A percentile compares a stretch with the other conserved stretches of the same genome.
Evolutionary conservation across 177 flowering plant species (phyloP).

Genomic region (Vitis hybrid): DNA sequence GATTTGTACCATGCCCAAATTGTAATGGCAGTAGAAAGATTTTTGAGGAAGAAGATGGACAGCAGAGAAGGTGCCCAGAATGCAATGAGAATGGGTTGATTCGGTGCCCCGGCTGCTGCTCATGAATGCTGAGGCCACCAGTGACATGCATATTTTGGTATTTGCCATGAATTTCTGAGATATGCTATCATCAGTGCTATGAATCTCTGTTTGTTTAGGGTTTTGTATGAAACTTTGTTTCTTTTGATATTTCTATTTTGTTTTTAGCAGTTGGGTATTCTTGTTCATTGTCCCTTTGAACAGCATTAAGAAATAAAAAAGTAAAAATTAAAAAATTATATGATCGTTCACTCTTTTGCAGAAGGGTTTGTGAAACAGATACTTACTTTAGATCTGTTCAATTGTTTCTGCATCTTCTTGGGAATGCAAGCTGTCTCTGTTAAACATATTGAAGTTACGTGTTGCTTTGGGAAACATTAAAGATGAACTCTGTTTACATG

Average conservation of each 20-base stretch:
- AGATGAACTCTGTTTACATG: too few species aligned
- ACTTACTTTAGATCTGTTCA: too few species aligned
- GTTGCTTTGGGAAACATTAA: too few species aligned
- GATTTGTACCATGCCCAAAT: conserved; percentile 72
- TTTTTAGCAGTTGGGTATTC: conserved; percentile 6
- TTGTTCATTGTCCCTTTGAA: conserved; percentile 20
- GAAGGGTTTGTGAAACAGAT: too few species aligned
- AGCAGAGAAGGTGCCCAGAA: conserved; percentile 48
- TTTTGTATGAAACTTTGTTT: conserved; percentile 6
- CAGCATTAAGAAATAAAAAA: conserved; percentile 13
- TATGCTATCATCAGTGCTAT: background rate
- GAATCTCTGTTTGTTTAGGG: background rate
- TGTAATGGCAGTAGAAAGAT: conserved; percentile 85
- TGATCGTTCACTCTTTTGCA: too few species aligned
- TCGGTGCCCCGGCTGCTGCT: conserved; percentile 77
- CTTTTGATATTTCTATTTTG: background rate
- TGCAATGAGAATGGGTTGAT: conserved; percentile 95
- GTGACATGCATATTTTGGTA: background rate
- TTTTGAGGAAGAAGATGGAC: conserved; percentile 62
- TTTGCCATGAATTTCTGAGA: too few species aligned
- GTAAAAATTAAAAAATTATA: too few species aligned
- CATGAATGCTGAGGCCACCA: conserved; percentile 1
- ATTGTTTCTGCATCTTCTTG: too few species aligned
- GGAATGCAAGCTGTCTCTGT: too few species aligned
- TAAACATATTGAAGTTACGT: too few species aligned